Percentiles rank a stretch among this genome's conserved stretches.
phyloP scores from a whole-genome alignment of 768 basidiomycete genomes.

The Mycena haematopus region DNA sequence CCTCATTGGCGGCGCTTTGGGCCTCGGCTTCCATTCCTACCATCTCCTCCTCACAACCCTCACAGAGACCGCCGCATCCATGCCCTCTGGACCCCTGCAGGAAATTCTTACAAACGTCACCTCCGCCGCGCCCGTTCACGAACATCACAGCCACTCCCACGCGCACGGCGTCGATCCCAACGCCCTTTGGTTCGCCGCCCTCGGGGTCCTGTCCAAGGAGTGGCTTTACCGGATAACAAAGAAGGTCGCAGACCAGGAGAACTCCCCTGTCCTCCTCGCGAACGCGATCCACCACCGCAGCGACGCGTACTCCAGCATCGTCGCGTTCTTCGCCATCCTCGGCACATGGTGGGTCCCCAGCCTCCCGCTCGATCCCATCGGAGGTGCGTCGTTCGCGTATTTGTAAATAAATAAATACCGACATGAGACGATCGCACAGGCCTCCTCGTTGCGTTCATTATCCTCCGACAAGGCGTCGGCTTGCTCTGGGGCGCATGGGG shows the following conservation, averaged over 20 bases:
- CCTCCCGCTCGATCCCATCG: conserved; percentile 92
- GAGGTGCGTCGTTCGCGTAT: conserved; percentile 63
- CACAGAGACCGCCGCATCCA: conserved; percentile 65
- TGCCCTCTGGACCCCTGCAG: conserved; percentile 70
- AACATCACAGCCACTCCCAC: conserved; percentile 59
- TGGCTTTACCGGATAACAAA: conserved; percentile 92
- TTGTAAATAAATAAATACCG: background rate
- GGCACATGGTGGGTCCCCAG: conserved; percentile 87
- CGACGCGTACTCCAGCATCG: conserved; percentile 91
- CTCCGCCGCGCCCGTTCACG: conserved; percentile 57
- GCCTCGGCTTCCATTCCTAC: conserved; percentile 85
- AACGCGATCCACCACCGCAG: conserved; percentile 98
- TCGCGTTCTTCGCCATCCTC: conserved; percentile 91
- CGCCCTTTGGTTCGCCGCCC: conserved; percentile 94
- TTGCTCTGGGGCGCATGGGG: conserved; percentile 74
- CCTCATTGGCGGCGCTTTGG: conserved; percentile 82
- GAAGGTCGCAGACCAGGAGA: conserved; percentile 89
- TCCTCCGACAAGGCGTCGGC: conserved; percentile 77
- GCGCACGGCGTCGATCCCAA: conserved; percentile 75
- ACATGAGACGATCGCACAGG: conserved; percentile 53
- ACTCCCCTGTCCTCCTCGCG: conserved; percentile 90
- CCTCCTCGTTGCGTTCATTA: conserved; percentile 87
- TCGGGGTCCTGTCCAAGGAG: conserved; percentile 85
- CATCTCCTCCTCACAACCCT: conserved; percentile 54
- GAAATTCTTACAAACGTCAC: conserved; percentile 66